These are phyloP conservation scores for Diaporthe amygdali DNA, from an alignment of 2,329 filamentous ascomycete genomes.

Conservation along the genomic window DNA sequence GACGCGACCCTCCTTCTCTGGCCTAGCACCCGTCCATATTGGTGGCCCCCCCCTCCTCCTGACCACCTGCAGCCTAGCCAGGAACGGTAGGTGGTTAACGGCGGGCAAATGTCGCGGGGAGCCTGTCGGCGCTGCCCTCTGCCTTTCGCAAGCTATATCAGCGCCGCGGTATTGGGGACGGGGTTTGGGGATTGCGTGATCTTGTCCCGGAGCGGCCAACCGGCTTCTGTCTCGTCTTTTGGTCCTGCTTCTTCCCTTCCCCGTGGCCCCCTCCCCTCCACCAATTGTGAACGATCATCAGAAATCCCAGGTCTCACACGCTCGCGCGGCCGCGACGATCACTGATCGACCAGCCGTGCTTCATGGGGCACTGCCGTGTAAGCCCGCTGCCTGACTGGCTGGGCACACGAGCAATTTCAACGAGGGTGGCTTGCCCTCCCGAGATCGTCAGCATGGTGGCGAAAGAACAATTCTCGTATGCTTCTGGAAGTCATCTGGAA, in stretches of 20 bases:
- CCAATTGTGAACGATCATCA: neutral
- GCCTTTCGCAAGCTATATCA: neutral
- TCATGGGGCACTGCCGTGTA: neutral
- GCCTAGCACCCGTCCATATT: slow-evolving; percentile 17
- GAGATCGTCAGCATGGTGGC: slow-evolving; percentile 23
- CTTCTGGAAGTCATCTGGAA: slow-evolving; percentile 26
- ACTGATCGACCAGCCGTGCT: neutral
- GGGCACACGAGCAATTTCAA: neutral
- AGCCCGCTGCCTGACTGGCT: neutral
- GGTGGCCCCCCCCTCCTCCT: slow-evolving; percentile 6
- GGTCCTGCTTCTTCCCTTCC: neutral
- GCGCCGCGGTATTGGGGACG: neutral
- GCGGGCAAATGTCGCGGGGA: neutral
- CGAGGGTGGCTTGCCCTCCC: neutral
- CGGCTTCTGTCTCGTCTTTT: neutral
- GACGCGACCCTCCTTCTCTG: slow-evolving; percentile 22
- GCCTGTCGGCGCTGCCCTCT: neutral
- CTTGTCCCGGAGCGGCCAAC: neutral
- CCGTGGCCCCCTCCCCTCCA: neutral
- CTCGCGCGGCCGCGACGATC: neutral
- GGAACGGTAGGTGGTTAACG: slow-evolving; percentile 20
- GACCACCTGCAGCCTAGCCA: slow-evolving; percentile 12
- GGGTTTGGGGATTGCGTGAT: slow-evolving; percentile 7
- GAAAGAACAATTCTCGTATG: slow-evolving; percentile 19
- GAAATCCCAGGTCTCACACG: neutral